Conservation (phyloP, 371 early-diverging fungal species). For the Mortierella sp. region DNA sequence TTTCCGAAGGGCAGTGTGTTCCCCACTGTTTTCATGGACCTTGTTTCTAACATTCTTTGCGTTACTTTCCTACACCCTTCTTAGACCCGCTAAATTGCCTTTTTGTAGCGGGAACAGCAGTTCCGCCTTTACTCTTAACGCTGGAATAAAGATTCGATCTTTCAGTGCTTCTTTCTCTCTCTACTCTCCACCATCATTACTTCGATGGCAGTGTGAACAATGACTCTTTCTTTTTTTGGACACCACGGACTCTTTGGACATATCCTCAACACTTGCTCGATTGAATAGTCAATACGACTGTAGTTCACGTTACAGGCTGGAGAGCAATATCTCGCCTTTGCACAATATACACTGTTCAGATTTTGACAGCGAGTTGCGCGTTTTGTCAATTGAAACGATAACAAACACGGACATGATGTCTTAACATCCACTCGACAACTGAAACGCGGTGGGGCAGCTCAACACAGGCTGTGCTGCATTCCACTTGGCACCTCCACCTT, state of each 20-base stretch:
- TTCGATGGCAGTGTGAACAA: neutral
- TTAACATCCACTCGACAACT: neutral
- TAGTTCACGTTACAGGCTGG: too few species aligned
- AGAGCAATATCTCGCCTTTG: too few species aligned
- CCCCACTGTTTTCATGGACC: neutral
- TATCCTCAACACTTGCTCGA: too few species aligned
- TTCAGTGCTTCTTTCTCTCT: constrained; percentile 27
- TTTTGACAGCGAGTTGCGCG: too few species aligned
- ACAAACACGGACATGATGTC: too few species aligned
- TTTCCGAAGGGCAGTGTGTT: neutral
- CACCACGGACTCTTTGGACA: too few species aligned
- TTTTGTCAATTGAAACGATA: too few species aligned
- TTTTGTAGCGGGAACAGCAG: constrained; percentile 12
- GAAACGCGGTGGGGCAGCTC: neutral
- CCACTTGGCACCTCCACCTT: too few species aligned
- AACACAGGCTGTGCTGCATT: neutral
- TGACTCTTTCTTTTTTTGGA: neutral
- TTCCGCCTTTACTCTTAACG: constrained; percentile 16
- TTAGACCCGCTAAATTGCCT: constrained; percentile 45
- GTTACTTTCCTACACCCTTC: neutral
- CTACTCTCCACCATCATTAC: neutral
- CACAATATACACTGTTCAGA: too few species aligned
- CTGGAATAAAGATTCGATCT: constrained; percentile 47
- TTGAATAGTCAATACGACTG: too few species aligned
- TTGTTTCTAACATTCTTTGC: neutral